Base-by-base conservation (phyloP, 2,329 filamentous ascomycete genomes). In the Colletotrichum shisoi region DNA sequence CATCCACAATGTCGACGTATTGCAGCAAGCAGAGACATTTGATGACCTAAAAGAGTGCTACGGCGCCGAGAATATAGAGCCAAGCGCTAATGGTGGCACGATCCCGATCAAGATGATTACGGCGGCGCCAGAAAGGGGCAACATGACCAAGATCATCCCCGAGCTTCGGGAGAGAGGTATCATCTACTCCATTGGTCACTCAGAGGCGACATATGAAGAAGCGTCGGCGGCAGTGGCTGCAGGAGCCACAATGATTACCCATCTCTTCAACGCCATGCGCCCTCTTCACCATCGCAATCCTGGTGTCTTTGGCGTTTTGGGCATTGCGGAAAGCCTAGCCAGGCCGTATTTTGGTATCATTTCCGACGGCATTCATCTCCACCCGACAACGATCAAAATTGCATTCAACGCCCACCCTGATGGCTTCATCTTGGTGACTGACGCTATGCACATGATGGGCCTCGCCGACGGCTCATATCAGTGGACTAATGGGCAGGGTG, bases 201-300 rank as follows among this genome's bases (percentile, higher is more conserved):
- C 92, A 0, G 92, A 96, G 76, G 91, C 93, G 15, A 92, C 91
- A 0, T 96, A 94, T 75, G 92, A 96, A 77, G 85, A 94, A 75
- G 92, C 91, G 1, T 87, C 89, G 4, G 79, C 81, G 4, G 91
- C 91, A 21, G 85, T 95, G 3, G 82, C 81, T n/a, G 84, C 88
- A 7, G 93, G 93, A 58, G 92, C 91, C 2, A 91, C 86, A 56
- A 96, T 96, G 92, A 91, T 97, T 71, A 97, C 93, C 0, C 93
- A 97, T 74, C 84, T 97, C 1, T 97, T 96, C 86, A 97, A 97
- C 76, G 93, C 93, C 31, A 97, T 97, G 93, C 86, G 89, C 0
- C 93, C 93, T 15, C 87, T 96, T 57, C 92, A 95, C 77, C 93
- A 97, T 82, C 90, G 94, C 65, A 93, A 97, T 77, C 93, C 94